Evolutionary conservation across 345 rosid genomes (phyloP).

Genomic region (Psidium guajava): DNA sequence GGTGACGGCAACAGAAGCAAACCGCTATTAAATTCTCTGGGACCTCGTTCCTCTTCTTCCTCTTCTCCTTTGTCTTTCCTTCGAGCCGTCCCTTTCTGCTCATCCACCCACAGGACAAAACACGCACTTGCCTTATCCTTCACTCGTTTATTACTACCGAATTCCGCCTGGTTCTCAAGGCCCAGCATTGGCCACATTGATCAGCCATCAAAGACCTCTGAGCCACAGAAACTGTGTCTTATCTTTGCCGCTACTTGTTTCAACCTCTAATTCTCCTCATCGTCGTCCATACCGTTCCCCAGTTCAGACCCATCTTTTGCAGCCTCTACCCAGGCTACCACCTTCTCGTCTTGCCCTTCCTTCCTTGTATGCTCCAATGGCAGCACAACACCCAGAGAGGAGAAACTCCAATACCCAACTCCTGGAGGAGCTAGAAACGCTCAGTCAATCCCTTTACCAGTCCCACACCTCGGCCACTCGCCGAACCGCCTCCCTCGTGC

Average conservation of each 20-base stretch:
- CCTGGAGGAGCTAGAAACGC: slow-evolving; percentile 70
- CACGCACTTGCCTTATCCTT: slow-evolving; percentile 16
- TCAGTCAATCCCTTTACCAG: slow-evolving; percentile 78
- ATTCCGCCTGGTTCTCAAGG: neutral
- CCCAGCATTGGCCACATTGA: slow-evolving; percentile 10
- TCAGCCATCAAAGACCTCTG: neutral
- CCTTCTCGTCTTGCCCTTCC: neutral
- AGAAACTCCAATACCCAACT: slow-evolving; percentile 65
- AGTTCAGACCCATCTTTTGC: neutral
- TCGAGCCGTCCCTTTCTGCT: neutral
- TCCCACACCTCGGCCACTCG: slow-evolving; percentile 31
- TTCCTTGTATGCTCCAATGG: slow-evolving; percentile 15
- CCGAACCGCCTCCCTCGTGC: slow-evolving; percentile 77
- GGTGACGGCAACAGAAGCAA: neutral
- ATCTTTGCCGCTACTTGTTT: neutral
- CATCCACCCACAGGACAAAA: neutral
- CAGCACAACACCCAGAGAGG: slow-evolving; percentile 32
- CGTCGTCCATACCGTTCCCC: neutral
- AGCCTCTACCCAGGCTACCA: neutral
- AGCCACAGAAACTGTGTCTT: slow-evolving; percentile 1
- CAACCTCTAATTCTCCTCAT: neutral
- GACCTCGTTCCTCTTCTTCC: neutral
- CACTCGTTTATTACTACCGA: slow-evolving; percentile 9
- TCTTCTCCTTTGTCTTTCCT: neutral
- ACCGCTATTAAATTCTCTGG: neutral